phyloP scores from a whole-genome alignment of 2,329 filamentous ascomycete genomes.

The Cladorrhinum sp. region DNA sequence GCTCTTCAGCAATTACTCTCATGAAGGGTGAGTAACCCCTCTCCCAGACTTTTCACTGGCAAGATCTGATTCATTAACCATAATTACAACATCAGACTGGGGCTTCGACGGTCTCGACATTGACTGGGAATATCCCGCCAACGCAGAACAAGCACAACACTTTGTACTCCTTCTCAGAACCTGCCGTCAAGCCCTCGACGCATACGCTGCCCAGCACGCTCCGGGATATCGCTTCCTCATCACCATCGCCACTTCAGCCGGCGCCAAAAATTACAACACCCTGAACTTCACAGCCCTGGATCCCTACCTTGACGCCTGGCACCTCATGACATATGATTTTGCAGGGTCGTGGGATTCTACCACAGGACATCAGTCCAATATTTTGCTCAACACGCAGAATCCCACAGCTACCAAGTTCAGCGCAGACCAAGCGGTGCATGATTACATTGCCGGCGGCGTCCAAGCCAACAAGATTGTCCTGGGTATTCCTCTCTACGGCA shows the following conservation, averaged over 20 bases:
- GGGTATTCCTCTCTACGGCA: constrained; percentile 76
- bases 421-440: constrained; percentile 61
- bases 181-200: constrained; percentile 38
- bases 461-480: constrained; percentile 64
- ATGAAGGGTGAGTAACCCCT: constrained; percentile 43
- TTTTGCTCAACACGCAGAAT: constrained; percentile 54
- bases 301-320: constrained; percentile 50
- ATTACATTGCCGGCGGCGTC: constrained; percentile 61
- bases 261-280: constrained; percentile 42
- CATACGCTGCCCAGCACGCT: constrained; percentile 30
- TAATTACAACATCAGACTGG: constrained; percentile 46
- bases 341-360: constrained; percentile 62
- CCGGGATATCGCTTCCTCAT: constrained; percentile 34
- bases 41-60: neutral
- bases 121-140: constrained; percentile 54
- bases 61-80: neutral
- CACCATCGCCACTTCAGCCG: constrained; percentile 39
- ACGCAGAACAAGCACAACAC: constrained; percentile 38
- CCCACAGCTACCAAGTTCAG: constrained; percentile 63
- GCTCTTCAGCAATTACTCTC: constrained; percentile 63
- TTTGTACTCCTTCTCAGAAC: constrained; percentile 43
- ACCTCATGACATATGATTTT: constrained; percentile 67
- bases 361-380: constrained; percentile 66
- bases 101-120: constrained; percentile 57
- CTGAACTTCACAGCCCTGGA: constrained; percentile 48